phyloP scores from a whole-genome alignment of 805 yeast species.

The Saccharomycopsis babjevae region DNA sequence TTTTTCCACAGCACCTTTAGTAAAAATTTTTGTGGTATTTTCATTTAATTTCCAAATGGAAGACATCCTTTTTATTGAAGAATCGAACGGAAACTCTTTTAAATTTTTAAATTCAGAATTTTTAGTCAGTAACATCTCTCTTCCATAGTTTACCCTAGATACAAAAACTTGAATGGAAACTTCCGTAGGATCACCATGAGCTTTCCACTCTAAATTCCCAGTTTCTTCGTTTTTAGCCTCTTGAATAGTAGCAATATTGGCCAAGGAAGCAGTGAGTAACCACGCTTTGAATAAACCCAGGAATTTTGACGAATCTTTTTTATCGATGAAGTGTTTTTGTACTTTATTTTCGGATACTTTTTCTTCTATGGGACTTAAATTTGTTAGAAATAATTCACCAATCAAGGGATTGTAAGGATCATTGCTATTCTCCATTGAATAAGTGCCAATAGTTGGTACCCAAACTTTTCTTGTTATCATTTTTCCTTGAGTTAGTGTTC shows the following conservation, averaged over 20 bases:
- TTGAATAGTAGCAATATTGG: conserved; percentile 65
- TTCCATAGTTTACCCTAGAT: conserved; percentile 44
- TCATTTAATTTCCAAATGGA: conserved; percentile 38
- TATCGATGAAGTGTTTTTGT: background rate
- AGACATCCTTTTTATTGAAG: conserved; percentile 64
- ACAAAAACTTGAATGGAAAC: conserved; percentile 77
- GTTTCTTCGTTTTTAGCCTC: conserved; percentile 34
- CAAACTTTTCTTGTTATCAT: conserved; percentile 66
- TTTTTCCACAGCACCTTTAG: conserved; percentile 75
- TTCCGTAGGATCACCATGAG: conserved; percentile 86
- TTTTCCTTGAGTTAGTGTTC: conserved; percentile 71
- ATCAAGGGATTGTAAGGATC: conserved; percentile 56
- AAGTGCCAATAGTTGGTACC: conserved; percentile 56
- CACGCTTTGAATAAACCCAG: conserved; percentile 34
- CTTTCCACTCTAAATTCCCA: conserved; percentile 48
- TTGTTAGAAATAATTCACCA: conserved; percentile 28
- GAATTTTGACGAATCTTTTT: background rate
- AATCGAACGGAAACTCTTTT: conserved; percentile 66
- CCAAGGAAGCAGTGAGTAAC: conserved; percentile 61
- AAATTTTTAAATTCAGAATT: conserved; percentile 31
- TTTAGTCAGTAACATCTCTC: conserved; percentile 31
- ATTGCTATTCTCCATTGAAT: conserved; percentile 40
- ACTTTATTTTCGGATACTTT: background rate
- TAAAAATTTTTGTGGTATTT: conserved; percentile 30
- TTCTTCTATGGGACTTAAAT: background rate